These are phyloP conservation scores for Friedmanniomyces endolithicus DNA, from an alignment of 495 filamentous ascomycete genomes.

Conservation along the genomic window DNA sequence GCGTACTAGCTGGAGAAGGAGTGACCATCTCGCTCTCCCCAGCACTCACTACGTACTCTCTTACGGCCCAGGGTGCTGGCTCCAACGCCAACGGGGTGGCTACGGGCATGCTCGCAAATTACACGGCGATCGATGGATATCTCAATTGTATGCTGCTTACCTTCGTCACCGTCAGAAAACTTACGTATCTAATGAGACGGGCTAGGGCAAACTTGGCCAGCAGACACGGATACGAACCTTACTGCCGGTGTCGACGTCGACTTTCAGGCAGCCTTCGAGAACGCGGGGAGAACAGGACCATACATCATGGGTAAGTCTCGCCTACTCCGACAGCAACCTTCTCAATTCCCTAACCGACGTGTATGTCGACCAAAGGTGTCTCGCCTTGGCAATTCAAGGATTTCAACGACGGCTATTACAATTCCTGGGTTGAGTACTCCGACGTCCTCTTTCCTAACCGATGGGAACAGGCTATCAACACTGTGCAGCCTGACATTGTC, in stretches of 20 bases:
- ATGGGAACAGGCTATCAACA: background rate
- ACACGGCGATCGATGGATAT: slow-evolving; percentile 17
- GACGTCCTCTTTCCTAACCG: slow-evolving; percentile 17
- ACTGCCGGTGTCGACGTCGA: slow-evolving; percentile 11
- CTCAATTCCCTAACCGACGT: background rate
- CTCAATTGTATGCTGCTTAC: slow-evolving; percentile 12
- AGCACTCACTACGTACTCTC: slow-evolving; percentile 14
- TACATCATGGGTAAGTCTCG: slow-evolving; percentile 22
- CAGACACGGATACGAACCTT: slow-evolving; percentile 9
- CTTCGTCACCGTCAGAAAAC: background rate
- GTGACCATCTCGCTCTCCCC: slow-evolving; percentile 13
- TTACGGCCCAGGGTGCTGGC: slow-evolving; percentile 8
- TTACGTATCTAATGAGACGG: background rate
- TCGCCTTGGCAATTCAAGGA: slow-evolving; percentile 23
- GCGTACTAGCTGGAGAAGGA: background rate
- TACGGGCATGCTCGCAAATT: slow-evolving; percentile 4
- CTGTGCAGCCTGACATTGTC: slow-evolving; percentile 21
- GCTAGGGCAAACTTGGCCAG: slow-evolving; percentile 20
- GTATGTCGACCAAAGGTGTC: slow-evolving; percentile 1
- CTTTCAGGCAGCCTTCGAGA: slow-evolving; percentile 16
- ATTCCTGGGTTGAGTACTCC: slow-evolving; percentile 19
- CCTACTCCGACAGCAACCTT: background rate
- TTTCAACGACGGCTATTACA: slow-evolving; percentile 15
- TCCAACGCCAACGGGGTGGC: slow-evolving; percentile 1
- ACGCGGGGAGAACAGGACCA: slow-evolving; percentile 13